A percentile compares a stretch with the other conserved stretches of the same genome.
Evolutionary conservation across 768 basidiomycete genomes (phyloP).

Genomic region (Rhizopogon rudus): DNA sequence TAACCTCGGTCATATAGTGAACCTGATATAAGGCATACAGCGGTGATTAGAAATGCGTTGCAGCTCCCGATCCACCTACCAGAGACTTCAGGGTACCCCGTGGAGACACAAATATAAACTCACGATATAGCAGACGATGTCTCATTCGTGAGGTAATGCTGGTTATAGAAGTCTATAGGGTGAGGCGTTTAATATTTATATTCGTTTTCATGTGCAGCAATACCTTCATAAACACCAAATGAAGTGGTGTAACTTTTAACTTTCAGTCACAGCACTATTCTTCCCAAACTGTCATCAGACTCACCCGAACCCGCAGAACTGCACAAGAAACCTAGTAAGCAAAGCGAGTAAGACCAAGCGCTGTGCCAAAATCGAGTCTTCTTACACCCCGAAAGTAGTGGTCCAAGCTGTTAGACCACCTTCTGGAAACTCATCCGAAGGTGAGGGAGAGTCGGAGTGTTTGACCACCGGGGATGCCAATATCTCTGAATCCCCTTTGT

Average conservation of each 20-base stretch:
- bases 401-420: conserved; percentile 7
- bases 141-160: conserved; percentile 20
- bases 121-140: conserved; percentile 25
- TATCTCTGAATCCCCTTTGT: no score
- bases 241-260: conserved; percentile 19
- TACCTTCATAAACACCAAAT: conserved; percentile 29
- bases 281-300: background rate
- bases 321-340: conserved; percentile 14
- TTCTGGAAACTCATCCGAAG: background rate
- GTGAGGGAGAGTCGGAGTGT: no score
- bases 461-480: no score
- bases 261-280: background rate
- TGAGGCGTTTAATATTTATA: background rate
- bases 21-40: conserved; percentile 22
- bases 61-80: conserved; percentile 29
- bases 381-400: conserved; percentile 7
- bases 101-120: conserved; percentile 26
- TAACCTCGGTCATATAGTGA: conserved; percentile 29
- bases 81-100: conserved; percentile 8
- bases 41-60: conserved; percentile 28
- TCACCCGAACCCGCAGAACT: conserved; percentile 23
- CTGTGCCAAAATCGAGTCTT: background rate
- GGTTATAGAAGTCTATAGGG: conserved; percentile 26
- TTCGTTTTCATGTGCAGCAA: no score
- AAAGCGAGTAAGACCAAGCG: background rate